A percentile compares a stretch with the other conserved stretches of the same genome.
These are phyloP conservation scores for Alternaria angustiovoidea DNA, from an alignment of 2,329 filamentous ascomycete species.

Conservation along the genomic window DNA sequence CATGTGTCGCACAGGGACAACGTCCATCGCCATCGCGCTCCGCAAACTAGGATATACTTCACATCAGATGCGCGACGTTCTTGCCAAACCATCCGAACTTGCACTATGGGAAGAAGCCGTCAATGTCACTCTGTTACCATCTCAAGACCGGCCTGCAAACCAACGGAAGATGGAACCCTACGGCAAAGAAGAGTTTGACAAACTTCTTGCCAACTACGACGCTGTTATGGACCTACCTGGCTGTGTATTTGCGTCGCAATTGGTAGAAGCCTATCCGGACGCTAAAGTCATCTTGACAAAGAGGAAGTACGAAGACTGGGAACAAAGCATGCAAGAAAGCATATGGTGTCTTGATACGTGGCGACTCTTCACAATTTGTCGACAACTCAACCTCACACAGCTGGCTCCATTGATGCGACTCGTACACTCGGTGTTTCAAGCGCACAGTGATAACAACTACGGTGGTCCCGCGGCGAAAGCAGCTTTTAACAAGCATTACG, in stretches of 20 bases:
- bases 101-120: constrained; percentile 43
- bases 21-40: constrained; percentile 53
- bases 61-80: constrained; percentile 34
- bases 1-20: constrained; percentile 74
- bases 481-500: constrained; percentile 38
- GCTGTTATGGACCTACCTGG: constrained; percentile 43
- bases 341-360: constrained; percentile 38
- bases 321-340: constrained; percentile 34
- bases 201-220: constrained; percentile 56
- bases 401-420: constrained; percentile 35
- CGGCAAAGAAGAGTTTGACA: constrained; percentile 55
- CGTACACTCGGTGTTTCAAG: constrained; percentile 32
- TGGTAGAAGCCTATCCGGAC: constrained; percentile 43
- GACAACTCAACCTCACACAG: constrained; percentile 30
- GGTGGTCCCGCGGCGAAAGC: constrained; percentile 28
- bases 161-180: constrained; percentile 29
- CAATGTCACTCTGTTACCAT: constrained; percentile 30
- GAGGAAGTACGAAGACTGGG: constrained; percentile 39
- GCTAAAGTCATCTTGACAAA: constrained; percentile 47
- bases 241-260: constrained; percentile 37
- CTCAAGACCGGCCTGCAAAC: constrained; percentile 16
- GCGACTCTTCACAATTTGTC: constrained; percentile 27
- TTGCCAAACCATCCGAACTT: constrained; percentile 30
- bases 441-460: constrained; percentile 35
- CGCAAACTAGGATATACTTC: constrained; percentile 56